Conservation (phyloP, 768 basidiomycete species). For the Pisolithus tinctorius region DNA sequence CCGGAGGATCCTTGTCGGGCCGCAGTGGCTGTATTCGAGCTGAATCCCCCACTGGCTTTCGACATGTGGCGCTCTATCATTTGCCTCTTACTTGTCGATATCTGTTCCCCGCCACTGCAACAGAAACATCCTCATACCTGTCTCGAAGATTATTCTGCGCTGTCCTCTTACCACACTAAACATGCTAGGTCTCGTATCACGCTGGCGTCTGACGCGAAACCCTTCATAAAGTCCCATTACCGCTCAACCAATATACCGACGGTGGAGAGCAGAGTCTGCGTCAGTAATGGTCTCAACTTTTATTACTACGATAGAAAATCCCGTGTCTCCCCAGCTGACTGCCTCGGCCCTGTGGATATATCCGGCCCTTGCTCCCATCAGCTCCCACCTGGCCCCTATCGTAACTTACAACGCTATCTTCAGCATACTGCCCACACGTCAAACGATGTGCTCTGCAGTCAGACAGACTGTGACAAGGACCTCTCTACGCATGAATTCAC, state of each 20-base stretch:
- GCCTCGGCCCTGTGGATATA: neutral
- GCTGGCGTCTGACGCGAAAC: constrained; percentile 6
- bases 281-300: neutral
- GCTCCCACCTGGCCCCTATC: neutral
- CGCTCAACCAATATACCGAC: neutral
- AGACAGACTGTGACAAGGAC: constrained; percentile 29
- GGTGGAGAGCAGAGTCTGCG: constrained; percentile 7
- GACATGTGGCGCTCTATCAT: constrained; percentile 39
- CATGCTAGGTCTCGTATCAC: constrained; percentile 1
- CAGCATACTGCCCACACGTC: neutral
- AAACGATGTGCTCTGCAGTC: constrained; percentile 27
- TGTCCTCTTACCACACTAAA: neutral
- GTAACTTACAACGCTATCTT: neutral
- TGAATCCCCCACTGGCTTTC: constrained; percentile 33
- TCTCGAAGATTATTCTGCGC: constrained; percentile 1
- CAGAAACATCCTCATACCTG: neutral
- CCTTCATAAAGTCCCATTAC: neutral
- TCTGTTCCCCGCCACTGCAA: constrained; percentile 15
- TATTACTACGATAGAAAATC: neutral
- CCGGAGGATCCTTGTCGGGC: constrained; percentile 16
- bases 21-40: constrained; percentile 32
- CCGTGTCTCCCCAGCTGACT: neutral
- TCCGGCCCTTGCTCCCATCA: neutral
- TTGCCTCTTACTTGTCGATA: constrained; percentile 31
- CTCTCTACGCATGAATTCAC: constrained; percentile 36